Evolutionary conservation across 352 stramenopile species (phyloP), one percentile per base, ranked within the genome.

Genomic region (Phytophthora constricta): DNA sequence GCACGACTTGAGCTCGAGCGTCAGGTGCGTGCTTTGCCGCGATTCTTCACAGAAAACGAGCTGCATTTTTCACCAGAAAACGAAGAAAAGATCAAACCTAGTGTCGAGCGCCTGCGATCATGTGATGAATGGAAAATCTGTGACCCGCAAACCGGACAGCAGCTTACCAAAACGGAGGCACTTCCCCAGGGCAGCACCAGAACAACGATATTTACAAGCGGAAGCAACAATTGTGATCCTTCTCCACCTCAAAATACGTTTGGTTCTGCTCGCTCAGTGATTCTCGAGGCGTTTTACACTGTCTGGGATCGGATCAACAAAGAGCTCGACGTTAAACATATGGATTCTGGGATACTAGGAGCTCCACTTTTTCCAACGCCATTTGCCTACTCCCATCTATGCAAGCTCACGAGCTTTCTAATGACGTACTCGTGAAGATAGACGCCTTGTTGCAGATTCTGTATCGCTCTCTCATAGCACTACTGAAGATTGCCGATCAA

Each of bases 81-180:
- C 20, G 66, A 78, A 7, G 51, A 69, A 25, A 74, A 83, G 43
- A 45, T 90, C 5, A 87, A 83, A 7, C 82, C 86, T 1, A 93
- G 83, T 54, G 65, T 92, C 4, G 87, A 93, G 62, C 73, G 84
- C 1, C 73, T 95, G 11, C 84, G 83, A 5, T 86, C 77, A 23
- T 90, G 85, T 69, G 82, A 90, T n/a, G 87, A 97, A 55, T 92
- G 88, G 79, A 91, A 86, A 58, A 83, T 82, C n/a, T 91, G 92
- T n/a, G 86, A 95, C 54, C 83, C 86, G 1, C 72, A 94, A 67
- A 95, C 86, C 0, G 86, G 82, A 1, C 73, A 63, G 2, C 74
- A 88, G 48, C 28, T 84, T 23, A n/a, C 48, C 23, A 62, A 63
- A 19, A 52, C 26, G 10, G 70, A 67, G 34, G 27, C 20, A 8